Evolutionary conservation across 2,329 filamentous ascomycete genomes (phyloP).

Genomic region (Phialocephala sp.): DNA sequence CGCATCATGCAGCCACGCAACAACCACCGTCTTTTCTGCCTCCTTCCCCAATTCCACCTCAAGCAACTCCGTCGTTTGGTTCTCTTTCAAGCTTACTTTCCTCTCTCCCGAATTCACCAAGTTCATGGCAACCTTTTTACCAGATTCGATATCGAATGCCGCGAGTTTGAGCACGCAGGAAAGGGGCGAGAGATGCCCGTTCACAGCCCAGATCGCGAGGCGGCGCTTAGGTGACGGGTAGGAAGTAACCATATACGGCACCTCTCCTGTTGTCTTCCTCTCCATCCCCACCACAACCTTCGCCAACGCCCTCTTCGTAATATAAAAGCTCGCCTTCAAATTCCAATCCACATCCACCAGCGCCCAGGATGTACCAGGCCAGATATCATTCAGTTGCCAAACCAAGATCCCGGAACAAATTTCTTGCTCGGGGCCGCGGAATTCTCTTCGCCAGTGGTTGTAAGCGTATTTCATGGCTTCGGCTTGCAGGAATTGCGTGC

Average conservation of each 20-base stretch:
- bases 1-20: conserved; percentile 56
- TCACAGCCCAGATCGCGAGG: conserved; percentile 36
- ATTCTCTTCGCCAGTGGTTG: conserved; percentile 39
- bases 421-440: conserved; percentile 31
- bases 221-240: conserved; percentile 27
- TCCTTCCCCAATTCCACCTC: conserved; percentile 58
- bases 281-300: conserved; percentile 35
- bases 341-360: conserved; percentile 64
- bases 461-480: conserved; percentile 42
- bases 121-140: conserved; percentile 52
- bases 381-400: conserved; percentile 71
- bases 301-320: conserved; percentile 53
- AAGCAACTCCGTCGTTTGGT: conserved; percentile 67
- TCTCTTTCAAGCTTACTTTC: conserved; percentile 42
- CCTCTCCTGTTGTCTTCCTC: conserved; percentile 25
- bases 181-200: conserved; percentile 23
- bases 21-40: conserved; percentile 59
- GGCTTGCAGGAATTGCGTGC: conserved; percentile 38
- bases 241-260: conserved; percentile 31
- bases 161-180: conserved; percentile 45
- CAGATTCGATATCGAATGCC: conserved; percentile 66
- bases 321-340: conserved; percentile 58
- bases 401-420: conserved; percentile 46
- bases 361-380: conserved; percentile 70
- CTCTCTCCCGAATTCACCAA: conserved; percentile 43